A percentile compares a stretch with the other conserved stretches of the same genome.
These are phyloP conservation scores for Ustilaginoidea virens DNA, from an alignment of 2,329 filamentous ascomycete genomes.

Conservation along the genomic window DNA sequence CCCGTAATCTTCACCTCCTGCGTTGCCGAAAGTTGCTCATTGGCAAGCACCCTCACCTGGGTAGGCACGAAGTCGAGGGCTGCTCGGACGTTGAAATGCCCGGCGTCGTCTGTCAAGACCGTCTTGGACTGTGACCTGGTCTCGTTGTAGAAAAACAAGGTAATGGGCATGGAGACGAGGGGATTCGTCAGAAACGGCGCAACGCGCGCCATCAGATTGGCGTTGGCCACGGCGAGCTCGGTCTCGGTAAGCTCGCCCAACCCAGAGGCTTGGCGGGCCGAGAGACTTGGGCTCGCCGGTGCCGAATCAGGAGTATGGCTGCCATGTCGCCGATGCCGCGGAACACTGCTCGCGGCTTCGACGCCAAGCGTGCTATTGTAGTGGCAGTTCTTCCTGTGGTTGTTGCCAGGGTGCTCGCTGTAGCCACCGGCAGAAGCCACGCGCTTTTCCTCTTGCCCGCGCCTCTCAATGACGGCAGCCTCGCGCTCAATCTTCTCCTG, in stretches of 20 bases:
- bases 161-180: constrained; percentile 61
- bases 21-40: constrained; percentile 67
- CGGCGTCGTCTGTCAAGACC: constrained; percentile 71
- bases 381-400: constrained; percentile 53
- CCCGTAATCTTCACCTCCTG: constrained; percentile 67
- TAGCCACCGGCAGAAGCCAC: constrained; percentile 58
- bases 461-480: constrained; percentile 60
- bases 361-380: constrained; percentile 23
- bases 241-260: constrained; percentile 51
- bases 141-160: constrained; percentile 90
- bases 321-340: constrained; percentile 14
- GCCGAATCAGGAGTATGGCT: constrained; percentile 22
- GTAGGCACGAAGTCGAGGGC: constrained; percentile 83
- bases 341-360: constrained; percentile 16
- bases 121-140: constrained; percentile 68
- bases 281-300: constrained; percentile 27
- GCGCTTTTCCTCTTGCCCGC: constrained; percentile 55
- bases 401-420: constrained; percentile 54
- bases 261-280: constrained; percentile 19
- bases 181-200: constrained; percentile 83
- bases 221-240: constrained; percentile 67
- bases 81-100: constrained; percentile 72
- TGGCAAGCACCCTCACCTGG: constrained; percentile 73
- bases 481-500: constrained; percentile 56
- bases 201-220: constrained; percentile 74